Evolutionary conservation across 345 rosid species (phyloP).

Genomic region (Trapa bicornis): DNA sequence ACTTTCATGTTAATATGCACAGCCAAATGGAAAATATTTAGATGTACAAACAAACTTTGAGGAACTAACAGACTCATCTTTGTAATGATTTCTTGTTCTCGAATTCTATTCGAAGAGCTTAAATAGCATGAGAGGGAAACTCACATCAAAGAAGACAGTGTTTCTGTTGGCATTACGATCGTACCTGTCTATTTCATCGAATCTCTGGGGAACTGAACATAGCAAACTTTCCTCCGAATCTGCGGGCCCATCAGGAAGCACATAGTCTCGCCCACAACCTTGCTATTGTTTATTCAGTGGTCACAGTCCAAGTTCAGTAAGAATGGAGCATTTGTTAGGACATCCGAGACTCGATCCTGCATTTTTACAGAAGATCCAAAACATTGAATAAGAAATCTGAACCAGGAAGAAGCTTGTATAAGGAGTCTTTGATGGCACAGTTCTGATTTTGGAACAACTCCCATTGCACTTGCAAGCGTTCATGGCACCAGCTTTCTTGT

Average conservation of each 20-base stretch:
- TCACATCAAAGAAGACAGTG: slow-evolving; percentile 86
- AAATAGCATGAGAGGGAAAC: not conserved
- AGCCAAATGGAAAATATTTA: not conserved
- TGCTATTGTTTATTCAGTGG: slow-evolving; percentile 77
- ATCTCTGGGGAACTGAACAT: slow-evolving; percentile 26
- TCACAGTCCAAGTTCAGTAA: slow-evolving; percentile 93
- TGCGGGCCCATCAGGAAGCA: slow-evolving; percentile 93
- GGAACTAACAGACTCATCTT: too few species aligned
- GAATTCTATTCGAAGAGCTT: too few species aligned
- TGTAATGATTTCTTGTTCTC: too few species aligned
- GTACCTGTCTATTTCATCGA: slow-evolving; percentile 69
- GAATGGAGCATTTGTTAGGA: slow-evolving; percentile 83
- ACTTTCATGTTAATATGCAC: slow-evolving; percentile 63
- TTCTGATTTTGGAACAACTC: not conserved
- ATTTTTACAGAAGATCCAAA: not conserved
- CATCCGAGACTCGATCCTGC: slow-evolving; percentile 57
- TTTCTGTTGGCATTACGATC: slow-evolving; percentile 90
- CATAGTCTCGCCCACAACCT: slow-evolving; percentile 83
- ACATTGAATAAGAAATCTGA: too few species aligned
- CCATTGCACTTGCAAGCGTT: slow-evolving; percentile 55
- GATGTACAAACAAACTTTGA: too few species aligned
- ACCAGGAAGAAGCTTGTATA: too few species aligned
- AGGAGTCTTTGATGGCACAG: too few species aligned
- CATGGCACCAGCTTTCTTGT: slow-evolving; percentile 99
- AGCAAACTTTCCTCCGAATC: slow-evolving; percentile 66